A percentile compares a stretch with the other conserved stretches of the same genome.
phyloP scores from a whole-genome alignment of 106 monocot species.

The Acanthochlamys bracteata region DNA sequence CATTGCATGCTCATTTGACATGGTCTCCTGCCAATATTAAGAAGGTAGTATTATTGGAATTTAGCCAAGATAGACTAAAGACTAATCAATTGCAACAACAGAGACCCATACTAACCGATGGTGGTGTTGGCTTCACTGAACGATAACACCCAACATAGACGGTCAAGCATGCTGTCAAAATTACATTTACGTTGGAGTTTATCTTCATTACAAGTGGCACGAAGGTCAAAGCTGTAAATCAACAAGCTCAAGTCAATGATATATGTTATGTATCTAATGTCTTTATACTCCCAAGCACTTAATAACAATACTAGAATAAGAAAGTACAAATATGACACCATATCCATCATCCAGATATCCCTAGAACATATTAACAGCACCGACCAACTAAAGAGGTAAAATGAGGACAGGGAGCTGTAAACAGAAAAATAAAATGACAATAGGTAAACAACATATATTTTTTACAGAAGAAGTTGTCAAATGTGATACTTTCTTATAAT shows the following conservation, averaged over 20 bases:
- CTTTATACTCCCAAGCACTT: neutral
- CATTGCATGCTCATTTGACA: conserved; percentile 98
- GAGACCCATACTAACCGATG: conserved; percentile 38
- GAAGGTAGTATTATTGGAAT: neutral
- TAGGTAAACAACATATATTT: too few relatives aligned
- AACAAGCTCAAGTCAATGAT: conserved; percentile 2
- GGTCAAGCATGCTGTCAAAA: conserved; percentile 87
- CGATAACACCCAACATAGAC: conserved; percentile 96
- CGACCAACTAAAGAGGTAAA: too few relatives aligned
- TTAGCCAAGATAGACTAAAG: neutral
- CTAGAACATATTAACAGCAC: too few relatives aligned
- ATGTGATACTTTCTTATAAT: too few relatives aligned
- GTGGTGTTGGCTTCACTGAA: conserved; percentile 88
- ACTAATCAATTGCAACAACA: neutral
- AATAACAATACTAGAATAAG: too few relatives aligned
- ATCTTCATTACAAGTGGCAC: conserved; percentile 73
- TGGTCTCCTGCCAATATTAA: conserved; percentile 66
- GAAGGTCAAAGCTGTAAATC: conserved; percentile 57
- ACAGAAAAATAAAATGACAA: too few relatives aligned
- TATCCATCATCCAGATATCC: too few relatives aligned
- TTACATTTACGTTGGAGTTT: conserved; percentile 90
- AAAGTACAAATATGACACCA: too few relatives aligned
- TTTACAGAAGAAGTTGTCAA: too few relatives aligned
- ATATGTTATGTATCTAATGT: neutral
- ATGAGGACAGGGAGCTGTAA: too few relatives aligned